A percentile compares a stretch with the other conserved stretches of the same genome.
Conservation (phyloP, 148 eudicot genomes). For the Rhododendron simsii region DNA sequence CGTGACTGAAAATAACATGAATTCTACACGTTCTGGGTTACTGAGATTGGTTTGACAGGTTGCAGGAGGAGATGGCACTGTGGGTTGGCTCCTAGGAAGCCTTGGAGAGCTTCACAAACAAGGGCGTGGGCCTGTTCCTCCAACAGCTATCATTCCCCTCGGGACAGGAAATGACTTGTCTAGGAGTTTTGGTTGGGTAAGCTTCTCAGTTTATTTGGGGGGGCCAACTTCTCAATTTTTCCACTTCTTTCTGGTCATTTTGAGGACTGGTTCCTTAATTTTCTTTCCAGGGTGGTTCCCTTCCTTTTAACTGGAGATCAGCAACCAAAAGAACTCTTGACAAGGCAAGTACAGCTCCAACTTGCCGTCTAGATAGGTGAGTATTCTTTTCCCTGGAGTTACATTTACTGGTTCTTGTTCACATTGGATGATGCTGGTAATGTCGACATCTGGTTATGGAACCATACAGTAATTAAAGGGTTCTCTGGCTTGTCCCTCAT, state of each 20-base stretch:
- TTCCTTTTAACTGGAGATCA: constrained; percentile 93
- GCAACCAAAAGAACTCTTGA: constrained; percentile 80
- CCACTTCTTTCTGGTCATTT: neutral
- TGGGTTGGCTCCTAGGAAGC: constrained; percentile 96
- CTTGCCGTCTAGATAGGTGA: constrained; percentile 74
- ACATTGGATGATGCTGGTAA: neutral
- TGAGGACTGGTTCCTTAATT: neutral
- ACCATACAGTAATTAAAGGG: neutral
- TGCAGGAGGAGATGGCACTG: constrained; percentile 99
- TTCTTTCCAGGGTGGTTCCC: constrained; percentile 78
- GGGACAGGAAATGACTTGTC: constrained; percentile 98
- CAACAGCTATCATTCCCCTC: constrained; percentile 90
- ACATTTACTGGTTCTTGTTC: neutral
- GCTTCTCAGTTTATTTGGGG: constrained; percentile 3
- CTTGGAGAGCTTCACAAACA: constrained; percentile 81
- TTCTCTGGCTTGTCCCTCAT: neutral
- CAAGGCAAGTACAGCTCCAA: constrained; percentile 45
- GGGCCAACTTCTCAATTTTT: constrained; percentile 1
- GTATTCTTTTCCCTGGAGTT: neutral
- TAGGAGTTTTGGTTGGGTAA: constrained; percentile 96
- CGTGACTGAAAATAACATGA: neutral
- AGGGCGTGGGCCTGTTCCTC: constrained; percentile 72
- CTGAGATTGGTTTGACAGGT: constrained; percentile 45
- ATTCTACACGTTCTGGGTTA: neutral
- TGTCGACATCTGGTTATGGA: neutral